Evolutionary conservation across 768 basidiomycete genomes (phyloP).

Genomic region (Mycena filopes): DNA sequence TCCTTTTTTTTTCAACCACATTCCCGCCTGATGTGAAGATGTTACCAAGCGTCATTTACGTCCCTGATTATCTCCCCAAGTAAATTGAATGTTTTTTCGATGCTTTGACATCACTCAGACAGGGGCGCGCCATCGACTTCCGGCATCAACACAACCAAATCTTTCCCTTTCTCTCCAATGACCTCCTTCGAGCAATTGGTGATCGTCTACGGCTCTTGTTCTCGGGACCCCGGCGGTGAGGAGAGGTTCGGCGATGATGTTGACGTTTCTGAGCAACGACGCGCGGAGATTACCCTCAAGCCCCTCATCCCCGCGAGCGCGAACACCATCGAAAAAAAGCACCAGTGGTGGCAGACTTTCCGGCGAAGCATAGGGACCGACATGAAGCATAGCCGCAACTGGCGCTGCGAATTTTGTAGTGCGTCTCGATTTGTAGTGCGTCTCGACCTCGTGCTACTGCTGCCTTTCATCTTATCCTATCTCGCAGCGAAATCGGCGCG

Average conservation of each 20-base stretch:
- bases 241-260: constrained; percentile 5
- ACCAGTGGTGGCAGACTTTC: constrained; percentile 12
- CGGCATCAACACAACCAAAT: no score
- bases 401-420: constrained; percentile 33
- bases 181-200: constrained; percentile 13
- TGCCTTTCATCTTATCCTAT: no score
- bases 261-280: constrained; percentile 19
- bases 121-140: no score
- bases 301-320: constrained; percentile 13
- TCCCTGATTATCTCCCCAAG: no score
- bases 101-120: no score
- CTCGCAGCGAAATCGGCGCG: constrained; percentile 13
- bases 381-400: constrained; percentile 28
- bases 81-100: no score
- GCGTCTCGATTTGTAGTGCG: no score
- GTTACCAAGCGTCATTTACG: no score
- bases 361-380: constrained; percentile 2
- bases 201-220: constrained; percentile 24
- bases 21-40: no score
- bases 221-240: constrained; percentile 12
- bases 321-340: neutral
- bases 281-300: constrained; percentile 22
- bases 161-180: neutral
- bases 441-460: no score
- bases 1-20: no score